These are phyloP conservation scores for Neonectria punicea DNA, from an alignment of 2,329 filamentous ascomycete genomes.

Conservation along the genomic window DNA sequence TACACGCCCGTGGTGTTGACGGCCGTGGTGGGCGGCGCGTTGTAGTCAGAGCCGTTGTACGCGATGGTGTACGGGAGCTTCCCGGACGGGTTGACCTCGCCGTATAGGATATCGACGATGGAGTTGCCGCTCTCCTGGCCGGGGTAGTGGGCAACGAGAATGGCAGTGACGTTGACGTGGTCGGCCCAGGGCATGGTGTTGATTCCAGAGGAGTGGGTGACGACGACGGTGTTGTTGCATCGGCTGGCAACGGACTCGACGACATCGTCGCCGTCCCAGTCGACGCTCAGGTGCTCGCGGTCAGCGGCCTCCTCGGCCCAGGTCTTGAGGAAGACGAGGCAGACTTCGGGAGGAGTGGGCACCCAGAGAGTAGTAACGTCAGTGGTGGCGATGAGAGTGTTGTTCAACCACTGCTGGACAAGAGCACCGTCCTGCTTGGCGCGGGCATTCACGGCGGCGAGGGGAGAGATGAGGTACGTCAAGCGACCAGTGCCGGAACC, in stretches of 20 bases:
- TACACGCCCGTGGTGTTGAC: conserved; percentile 50
- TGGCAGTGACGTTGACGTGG: conserved; percentile 72
- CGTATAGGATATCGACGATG: conserved; percentile 74
- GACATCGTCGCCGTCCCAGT: conserved; percentile 70
- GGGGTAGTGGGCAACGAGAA: conserved; percentile 75
- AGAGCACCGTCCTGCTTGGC: conserved; percentile 57
- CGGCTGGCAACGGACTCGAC: conserved; percentile 71
- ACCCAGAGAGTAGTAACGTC: conserved; percentile 58
- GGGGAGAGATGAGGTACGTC: conserved; percentile 51
- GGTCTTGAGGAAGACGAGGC: conserved; percentile 72
- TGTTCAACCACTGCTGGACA: conserved; percentile 59
- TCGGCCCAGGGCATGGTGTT: conserved; percentile 75
- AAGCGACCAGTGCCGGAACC: conserved; percentile 56
- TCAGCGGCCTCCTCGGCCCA: conserved; percentile 74
- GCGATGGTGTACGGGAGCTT: conserved; percentile 80
- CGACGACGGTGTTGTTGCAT: conserved; percentile 71
- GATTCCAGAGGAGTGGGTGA: conserved; percentile 76
- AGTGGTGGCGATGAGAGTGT: conserved; percentile 52
- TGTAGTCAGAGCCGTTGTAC: conserved; percentile 60
- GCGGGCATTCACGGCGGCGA: conserved; percentile 57
- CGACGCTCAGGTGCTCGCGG: conserved; percentile 62
- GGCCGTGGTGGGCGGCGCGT: conserved; percentile 52
- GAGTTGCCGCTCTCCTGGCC: conserved; percentile 77
- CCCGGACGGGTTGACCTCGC: conserved; percentile 73
- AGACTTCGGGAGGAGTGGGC: conserved; percentile 68